Percentiles rank a stretch among this genome's conserved stretches.
These are phyloP conservation scores for Paraconiothyrium brasiliense DNA, from an alignment of 2,329 filamentous ascomycete species.

Conservation along the genomic window DNA sequence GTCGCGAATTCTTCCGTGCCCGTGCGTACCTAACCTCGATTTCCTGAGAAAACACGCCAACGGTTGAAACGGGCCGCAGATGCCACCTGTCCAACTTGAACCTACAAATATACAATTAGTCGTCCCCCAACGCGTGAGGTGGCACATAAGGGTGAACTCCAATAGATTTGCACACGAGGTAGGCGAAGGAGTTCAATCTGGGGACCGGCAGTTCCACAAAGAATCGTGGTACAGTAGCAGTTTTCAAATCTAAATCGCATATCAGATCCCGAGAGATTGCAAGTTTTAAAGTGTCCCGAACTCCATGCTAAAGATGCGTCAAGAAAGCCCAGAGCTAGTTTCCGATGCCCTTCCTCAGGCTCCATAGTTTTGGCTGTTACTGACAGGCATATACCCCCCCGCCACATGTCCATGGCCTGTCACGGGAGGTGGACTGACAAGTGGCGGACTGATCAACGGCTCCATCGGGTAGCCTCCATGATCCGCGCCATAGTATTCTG, in stretches of 20 bases:
- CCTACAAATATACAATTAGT: background rate
- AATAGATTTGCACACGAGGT: background rate
- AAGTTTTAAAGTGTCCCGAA: slow-evolving; percentile 2
- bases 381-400: slow-evolving; percentile 33
- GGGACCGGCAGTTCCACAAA: background rate
- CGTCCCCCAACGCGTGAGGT: slow-evolving; percentile 5
- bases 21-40: background rate
- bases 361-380: slow-evolving; percentile 26
- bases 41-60: slow-evolving; percentile 1
- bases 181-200: background rate
- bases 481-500: slow-evolving; percentile 26
- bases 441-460: slow-evolving; percentile 30
- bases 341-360: slow-evolving; percentile 14
- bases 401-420: slow-evolving; percentile 10
- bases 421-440: slow-evolving; percentile 24
- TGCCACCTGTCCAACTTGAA: background rate
- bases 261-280: background rate
- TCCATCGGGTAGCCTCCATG: slow-evolving; percentile 29
- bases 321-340: background rate
- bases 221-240: background rate
- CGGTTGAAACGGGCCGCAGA: slow-evolving; percentile 15
- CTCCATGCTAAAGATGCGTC: slow-evolving; percentile 1
- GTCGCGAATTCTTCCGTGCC: slow-evolving; percentile 17
- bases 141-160: too few species aligned
- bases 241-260: background rate